phyloP scores from a whole-genome alignment of 208 protist genomes.

The Crithidia acanthocephali region DNA sequence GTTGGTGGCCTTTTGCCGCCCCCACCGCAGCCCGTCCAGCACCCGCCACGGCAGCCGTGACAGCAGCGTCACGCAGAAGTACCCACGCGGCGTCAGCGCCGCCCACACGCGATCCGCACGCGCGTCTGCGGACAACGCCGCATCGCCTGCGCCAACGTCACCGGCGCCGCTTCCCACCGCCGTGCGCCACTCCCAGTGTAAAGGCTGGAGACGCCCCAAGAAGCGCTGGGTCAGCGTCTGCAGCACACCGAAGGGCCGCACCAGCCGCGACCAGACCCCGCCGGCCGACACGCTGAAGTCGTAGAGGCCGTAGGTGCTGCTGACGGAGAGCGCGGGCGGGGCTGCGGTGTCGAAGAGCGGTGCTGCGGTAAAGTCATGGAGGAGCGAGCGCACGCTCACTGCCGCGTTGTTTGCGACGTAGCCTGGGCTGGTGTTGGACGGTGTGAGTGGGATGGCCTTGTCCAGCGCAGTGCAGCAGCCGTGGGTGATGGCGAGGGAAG shows the following conservation, averaged over 20 bases:
- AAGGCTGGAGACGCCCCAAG: not conserved
- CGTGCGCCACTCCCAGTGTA: constrained; percentile 32
- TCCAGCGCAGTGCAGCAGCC: constrained; percentile 20
- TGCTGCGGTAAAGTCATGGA: not conserved
- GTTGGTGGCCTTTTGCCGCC: not conserved
- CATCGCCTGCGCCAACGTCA: not conserved
- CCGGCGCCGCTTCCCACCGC: too few species aligned
- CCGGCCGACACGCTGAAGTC: constrained; percentile 34
- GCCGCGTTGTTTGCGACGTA: not conserved
- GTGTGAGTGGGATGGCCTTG: constrained; percentile 4
- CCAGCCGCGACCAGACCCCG: constrained; percentile 27
- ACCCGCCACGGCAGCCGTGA: constrained; percentile 22
- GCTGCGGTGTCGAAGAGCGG: constrained; percentile 18
- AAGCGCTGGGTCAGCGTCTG: constrained; percentile 30
- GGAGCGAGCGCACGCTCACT: not conserved
- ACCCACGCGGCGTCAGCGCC: constrained; percentile 32
- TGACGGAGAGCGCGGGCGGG: constrained; percentile 15
- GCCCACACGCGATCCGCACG: constrained; percentile 37
- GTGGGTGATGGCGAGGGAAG: constrained; percentile 15
- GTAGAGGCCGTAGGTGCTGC: constrained; percentile 31
- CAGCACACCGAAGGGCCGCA: constrained; percentile 10
- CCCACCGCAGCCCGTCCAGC: constrained; percentile 1
- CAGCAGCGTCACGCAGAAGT: constrained; percentile 30
- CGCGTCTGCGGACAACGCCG: constrained; percentile 8
- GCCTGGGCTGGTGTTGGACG: not conserved